Base-by-base conservation (phyloP, 1,139 yeast species). In the Candida pseudoviswanathii region DNA sequence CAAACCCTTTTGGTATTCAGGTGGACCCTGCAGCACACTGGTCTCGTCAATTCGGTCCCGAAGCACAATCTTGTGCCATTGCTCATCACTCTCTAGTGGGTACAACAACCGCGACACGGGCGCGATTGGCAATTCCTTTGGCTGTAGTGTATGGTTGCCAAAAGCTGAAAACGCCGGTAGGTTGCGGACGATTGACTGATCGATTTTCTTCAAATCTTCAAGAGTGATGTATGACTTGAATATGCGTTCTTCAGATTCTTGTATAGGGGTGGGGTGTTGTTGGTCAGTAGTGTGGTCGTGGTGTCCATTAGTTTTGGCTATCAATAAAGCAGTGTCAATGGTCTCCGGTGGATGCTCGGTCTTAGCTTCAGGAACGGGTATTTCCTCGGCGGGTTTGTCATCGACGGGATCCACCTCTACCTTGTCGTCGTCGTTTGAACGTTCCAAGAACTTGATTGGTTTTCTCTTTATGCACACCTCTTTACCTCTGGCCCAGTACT, bases 401-500 rank as follows among this genome's bases (percentile, higher is more conserved):
- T 31, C 30, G 8, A 27, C 30, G 9, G 36, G 21, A 4, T 4
- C 22, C 16, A 22, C 5, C 7, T 32, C 16, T 22, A 10, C 34
- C n/a, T 32, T 16, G 16, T 16, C 16, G 16, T 16, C 16, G 16
- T 27, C 30, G 30, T 8, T 27, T 27, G 42, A 46, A 1, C 40
- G 47, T 4, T 52, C 57, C 22, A 59, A 27, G 47, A 53, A 54
- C 30, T 48, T 54, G 10, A 64, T 60, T 27, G 59, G 60, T 45
- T 55, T 62, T 38, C 59, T 50, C 54, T 75, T 81, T 9, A 88
- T 72, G 58, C 96, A 88, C 53, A 85, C 80, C 2, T 74, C 78
- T 58, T 83, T 84, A 1, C 97, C 97, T 57, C 78, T 80, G 1
- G 61, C 70, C 96, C 96, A 91, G 60, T 83, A 91, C 52, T 90